A percentile compares a stretch with the other conserved stretches of the same genome.
phyloP scores from a whole-genome alignment of 768 basidiomycete species.

The Dioszegia crocea region DNA sequence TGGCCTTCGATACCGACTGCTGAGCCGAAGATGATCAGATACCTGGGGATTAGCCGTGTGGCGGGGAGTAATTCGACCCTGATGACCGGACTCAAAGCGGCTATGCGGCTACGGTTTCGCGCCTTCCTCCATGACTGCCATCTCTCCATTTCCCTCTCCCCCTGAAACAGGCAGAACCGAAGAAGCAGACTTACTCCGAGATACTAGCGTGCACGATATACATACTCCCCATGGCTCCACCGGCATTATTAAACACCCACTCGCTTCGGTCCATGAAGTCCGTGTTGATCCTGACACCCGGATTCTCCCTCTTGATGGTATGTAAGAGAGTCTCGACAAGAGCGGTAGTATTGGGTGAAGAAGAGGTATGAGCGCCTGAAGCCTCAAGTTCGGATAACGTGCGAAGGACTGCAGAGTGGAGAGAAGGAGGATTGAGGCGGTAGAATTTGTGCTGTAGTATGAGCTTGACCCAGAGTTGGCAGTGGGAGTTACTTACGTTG shows the following conservation, averaged over 20 bases:
- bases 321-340: constrained; percentile 78
- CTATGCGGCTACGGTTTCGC: no score
- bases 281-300: constrained; percentile 53
- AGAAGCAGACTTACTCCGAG: constrained; percentile 74
- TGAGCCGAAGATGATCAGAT: constrained; percentile 73
- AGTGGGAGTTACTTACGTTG: constrained; percentile 1
- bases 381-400: not conserved
- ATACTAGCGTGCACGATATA: constrained; percentile 96
- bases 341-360: constrained; percentile 56
- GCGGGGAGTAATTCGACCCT: no score
- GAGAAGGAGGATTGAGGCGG: not conserved
- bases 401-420: constrained; percentile 7
- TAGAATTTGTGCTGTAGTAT: constrained; percentile 7
- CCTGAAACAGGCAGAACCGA: no score
- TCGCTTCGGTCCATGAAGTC: constrained; percentile 56
- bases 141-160: no score
- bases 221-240: constrained; percentile 95
- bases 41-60: constrained; percentile 18
- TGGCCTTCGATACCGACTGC: constrained; percentile 97
- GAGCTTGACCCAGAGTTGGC: not conserved
- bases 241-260: constrained; percentile 96
- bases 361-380: not conserved
- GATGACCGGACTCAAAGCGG: no score
- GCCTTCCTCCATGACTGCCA: no score
- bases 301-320: constrained; percentile 72